Base-by-base conservation (phyloP, 345 rosid genomes). In the Dovyalis caffra region DNA sequence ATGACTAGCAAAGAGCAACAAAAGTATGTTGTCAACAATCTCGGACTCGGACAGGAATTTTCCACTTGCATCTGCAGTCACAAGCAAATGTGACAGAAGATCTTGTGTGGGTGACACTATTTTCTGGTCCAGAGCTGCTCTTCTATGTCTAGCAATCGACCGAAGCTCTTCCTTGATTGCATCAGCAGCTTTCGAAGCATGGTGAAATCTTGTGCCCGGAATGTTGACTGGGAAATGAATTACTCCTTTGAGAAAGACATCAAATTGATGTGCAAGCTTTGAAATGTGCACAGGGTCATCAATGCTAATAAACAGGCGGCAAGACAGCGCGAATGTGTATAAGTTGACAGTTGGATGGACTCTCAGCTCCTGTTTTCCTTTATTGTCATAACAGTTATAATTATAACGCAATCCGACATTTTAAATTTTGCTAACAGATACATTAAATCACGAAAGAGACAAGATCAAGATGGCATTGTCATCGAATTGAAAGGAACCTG, bases 321-420 rank as follows among this genome's bases (percentile, higher is more conserved):
- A 82, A 2, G 80, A 79, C 62, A 82, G 33, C 66, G 72, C 82
- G n/a, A 82, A 82, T 9, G 82, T 72, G 73, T 79, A 78, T 10
- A 45, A 12, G 45, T 79, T 79, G 12, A 79, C 25, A 18, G 76
- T 28, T 9, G 75, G 78, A 31, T 78, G 37, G 8, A 69, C 79
- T 33, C 28, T 56, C 74, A 81, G 67, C 62, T 74, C 79, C 66
- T 49, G 67, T 70, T 77, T 73, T 34, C 78, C 81, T 81, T 68
- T 75, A 76, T 8, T 12, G 7, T 23, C 28, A 9, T 4, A n/a
- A 38, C 8, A 38, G 1, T 43, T 66, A 37, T 3, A 21, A 66
- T 34, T 66, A 23, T 7, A 6, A 7, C 1, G n/a, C n/a, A 1
- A 37, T 35, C 38, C 38, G 8, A 35, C 38, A 35, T 35, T 35